Base-by-base conservation (phyloP, 2,329 filamentous ascomycete genomes). In the Ophiostoma himal-ulmi region DNA sequence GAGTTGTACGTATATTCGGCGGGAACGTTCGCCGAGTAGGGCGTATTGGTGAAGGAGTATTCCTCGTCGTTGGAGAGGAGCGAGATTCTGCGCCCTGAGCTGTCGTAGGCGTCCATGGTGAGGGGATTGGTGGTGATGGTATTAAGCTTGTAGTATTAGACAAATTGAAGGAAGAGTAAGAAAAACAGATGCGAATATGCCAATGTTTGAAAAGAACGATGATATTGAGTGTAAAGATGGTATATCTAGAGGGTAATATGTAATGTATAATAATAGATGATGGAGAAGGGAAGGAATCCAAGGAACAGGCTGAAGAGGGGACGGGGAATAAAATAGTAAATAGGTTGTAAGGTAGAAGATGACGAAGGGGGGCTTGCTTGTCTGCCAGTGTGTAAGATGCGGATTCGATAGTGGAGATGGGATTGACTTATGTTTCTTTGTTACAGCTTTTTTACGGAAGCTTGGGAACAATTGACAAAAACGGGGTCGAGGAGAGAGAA, bases 71-170 rank as follows among this genome's bases (percentile, higher is more conserved):
- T 75, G 78, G 76, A 6, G 69, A 89, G 80, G 11, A 89, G 80
- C 68, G 86, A 88, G 76, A 89, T 83, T 77, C 82, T 80, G 74
- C 85, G 84, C 74, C 86, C 86, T 60, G 82, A 80, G 62, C 86
- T 84, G 77, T 88, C 84, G 75, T 83, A 80, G 69, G 82, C 83
- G 72, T 86, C 82, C 84, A 88, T 87, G 74, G 71, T 34, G 22
- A 5, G n/a, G 34, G 57, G 3, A 11, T 17, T 79, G 71, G 75
- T 73, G 74, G 72, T 77, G 37, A 72, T 52, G 34, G 57, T 52
- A 57, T 8, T 8, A 26, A 57, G 10, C 22, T 60, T 22, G 26
- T 20, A 17, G 26, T 34, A 14, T 60, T 60, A 60, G 57, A 34
- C 26, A 34, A 34, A 13, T 14, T 60, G 57, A 17, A 11, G n/a